Percentiles rank a stretch among this genome's conserved stretches.
These are phyloP conservation scores for Acacia acuminata DNA, from an alignment of 306 rosid species.

Conservation along the genomic window DNA sequence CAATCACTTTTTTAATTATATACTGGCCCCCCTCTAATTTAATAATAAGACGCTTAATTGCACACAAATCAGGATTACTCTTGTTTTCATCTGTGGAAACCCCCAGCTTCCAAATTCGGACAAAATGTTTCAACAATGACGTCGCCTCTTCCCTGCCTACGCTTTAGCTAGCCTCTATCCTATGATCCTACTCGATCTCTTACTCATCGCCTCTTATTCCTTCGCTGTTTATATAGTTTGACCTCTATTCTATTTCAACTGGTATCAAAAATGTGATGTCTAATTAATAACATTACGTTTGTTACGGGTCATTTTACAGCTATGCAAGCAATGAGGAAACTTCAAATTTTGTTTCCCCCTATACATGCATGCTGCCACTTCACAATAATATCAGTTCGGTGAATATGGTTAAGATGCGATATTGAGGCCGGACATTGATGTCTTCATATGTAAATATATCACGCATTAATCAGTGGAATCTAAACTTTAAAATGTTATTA, in stretches of 20 bases:
- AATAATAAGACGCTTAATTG: not conserved
- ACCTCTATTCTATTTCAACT: not conserved
- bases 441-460: no score
- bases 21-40: not conserved
- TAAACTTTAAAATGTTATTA: not conserved
- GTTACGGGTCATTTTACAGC: no score
- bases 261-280: not conserved
- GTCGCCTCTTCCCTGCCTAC: not conserved
- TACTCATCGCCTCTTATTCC: not conserved
- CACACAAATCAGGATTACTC: not conserved
- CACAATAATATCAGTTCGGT: no score
- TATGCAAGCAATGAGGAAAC: no score
- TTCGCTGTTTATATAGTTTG: not conserved
- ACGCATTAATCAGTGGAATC: not conserved
- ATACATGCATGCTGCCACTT: no score
- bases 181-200: not conserved
- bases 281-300: no score
- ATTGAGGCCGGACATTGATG: no score
- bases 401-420: no score
- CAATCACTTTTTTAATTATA: not conserved
- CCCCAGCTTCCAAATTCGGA: constrained; percentile 3
- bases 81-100: constrained; percentile 23
- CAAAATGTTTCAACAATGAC: not conserved
- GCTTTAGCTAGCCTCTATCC: not conserved
- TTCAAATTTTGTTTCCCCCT: no score